Base-by-base conservation (phyloP, 192 early-diverging fungal species). In the Paraglomus brasilianum region DNA sequence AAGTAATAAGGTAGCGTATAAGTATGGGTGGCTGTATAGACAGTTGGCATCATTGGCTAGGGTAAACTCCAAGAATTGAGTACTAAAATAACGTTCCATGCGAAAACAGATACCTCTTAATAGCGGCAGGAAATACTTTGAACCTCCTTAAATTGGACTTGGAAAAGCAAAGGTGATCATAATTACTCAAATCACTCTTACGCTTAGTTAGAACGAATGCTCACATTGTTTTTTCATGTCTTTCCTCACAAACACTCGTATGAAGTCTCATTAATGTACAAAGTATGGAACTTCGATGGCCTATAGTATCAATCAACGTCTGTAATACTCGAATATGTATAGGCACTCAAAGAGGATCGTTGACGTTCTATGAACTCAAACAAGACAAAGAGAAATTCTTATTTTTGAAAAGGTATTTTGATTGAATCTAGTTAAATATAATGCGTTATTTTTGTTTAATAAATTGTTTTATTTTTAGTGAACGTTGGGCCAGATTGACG, bases 271-370 rank as follows among this genome's bases (percentile, higher is more conserved):
- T 4, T 10, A 46, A 46, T 14, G n/a, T 63, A 11, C 17, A 45
- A 4, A 63, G 22, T 46, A 63, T 21, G 30, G 41, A 44, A 47
- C 43, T 46, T 42, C 41, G 61, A 24, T 63, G 61, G 61, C 61
- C 61, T 8, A 63, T 63, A 19, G 24, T 63, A 30, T 63, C 61
- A 36, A 46, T 63, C 22, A 63, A 46, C 36, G 41, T 45, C n/a
- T 63, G 10, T 46, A 45, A 45, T 30, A 63, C 41, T 24, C 41
- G 43, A 24, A 63, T 63, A 19, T 63, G 43, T 17, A 45, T 63
- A n/a, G 61, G 61, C 11, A 46, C 61, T 8, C 41, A 44, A 21
- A 44, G 47, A 46, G 61, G 61, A 15, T 63, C 39, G 40, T 40
- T 30, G 7, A 19, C 58, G 11, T 63, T 63, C 39, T 63, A 45